A percentile compares a stretch with the other conserved stretches of the same genome.
Evolutionary conservation across 257 asterid genomes (phyloP).

Genomic region (Fraxinus excelsior): DNA sequence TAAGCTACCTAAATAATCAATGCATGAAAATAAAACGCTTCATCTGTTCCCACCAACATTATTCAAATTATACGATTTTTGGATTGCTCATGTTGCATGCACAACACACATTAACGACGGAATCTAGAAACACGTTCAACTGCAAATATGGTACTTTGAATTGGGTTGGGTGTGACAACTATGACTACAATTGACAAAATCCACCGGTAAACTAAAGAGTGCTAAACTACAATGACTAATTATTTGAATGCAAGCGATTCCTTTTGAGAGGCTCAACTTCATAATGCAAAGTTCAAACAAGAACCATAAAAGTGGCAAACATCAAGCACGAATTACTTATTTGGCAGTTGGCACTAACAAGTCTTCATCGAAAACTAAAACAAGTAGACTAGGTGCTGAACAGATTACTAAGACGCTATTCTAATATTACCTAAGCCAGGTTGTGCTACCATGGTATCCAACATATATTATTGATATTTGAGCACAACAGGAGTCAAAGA

Average conservation of each 20-base stretch:
- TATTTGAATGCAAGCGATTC: neutral
- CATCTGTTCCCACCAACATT: neutral
- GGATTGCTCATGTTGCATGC: neutral
- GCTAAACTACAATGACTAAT: neutral
- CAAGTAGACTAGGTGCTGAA: no score
- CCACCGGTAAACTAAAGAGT: neutral
- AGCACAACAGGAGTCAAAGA: neutral
- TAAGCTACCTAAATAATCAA: no score
- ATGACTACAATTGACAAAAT: neutral
- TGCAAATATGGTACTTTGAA: neutral
- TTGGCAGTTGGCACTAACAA: neutral
- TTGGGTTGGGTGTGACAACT: neutral
- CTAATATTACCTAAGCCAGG: neutral
- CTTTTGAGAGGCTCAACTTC: neutral
- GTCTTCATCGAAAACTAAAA: neutral
- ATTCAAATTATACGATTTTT: no score
- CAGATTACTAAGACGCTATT: no score
- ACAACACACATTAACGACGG: no score
- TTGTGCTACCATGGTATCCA: neutral
- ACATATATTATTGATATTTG: neutral
- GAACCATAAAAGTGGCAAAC: neutral
- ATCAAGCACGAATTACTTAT: neutral
- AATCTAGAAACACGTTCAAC: neutral
- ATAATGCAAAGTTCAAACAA: neutral
- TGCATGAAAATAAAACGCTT: neutral